phyloP scores from a whole-genome alignment of 208 protist species.

The Wallacemonas sp. region DNA sequence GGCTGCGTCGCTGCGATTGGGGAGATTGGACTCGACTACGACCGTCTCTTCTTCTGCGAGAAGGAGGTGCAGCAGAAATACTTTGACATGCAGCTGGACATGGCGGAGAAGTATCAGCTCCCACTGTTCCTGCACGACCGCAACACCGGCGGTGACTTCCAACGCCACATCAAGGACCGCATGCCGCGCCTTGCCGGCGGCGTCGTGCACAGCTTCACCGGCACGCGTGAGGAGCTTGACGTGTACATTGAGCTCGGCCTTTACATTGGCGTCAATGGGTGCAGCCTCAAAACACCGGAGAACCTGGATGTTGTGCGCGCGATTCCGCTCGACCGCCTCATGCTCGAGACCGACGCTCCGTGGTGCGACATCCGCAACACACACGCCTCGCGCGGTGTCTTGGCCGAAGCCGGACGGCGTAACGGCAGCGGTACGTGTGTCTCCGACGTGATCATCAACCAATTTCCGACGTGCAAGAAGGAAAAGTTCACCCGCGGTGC shows the following conservation, averaged over 20 bases:
- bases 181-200: constrained; percentile 52
- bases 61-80: constrained; percentile 88
- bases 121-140: constrained; percentile 95
- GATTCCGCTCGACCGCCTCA: constrained; percentile 86
- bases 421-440: constrained; percentile 19
- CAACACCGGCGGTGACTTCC: constrained; percentile 89
- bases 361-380: constrained; percentile 94
- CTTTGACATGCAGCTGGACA: constrained; percentile 80
- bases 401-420: constrained; percentile 23
- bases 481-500: constrained; percentile 70
- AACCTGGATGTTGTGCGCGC: constrained; percentile 79
- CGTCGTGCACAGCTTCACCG: constrained; percentile 96
- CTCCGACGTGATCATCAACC: constrained; percentile 40
- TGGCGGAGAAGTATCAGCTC: constrained; percentile 76
- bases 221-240: constrained; percentile 74
- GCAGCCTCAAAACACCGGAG: constrained; percentile 93
- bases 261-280: constrained; percentile 95
- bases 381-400: constrained; percentile 72
- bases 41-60: constrained; percentile 91
- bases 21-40: constrained; percentile 94
- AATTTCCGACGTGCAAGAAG: constrained; percentile 51
- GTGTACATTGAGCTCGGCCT: constrained; percentile 77
- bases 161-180: constrained; percentile 51
- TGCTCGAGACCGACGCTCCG: constrained; percentile 96
- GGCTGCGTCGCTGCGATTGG: constrained; percentile 85